These are phyloP conservation scores for Verticillium dahliae DNA, from an alignment of 2,329 filamentous ascomycete species.

Conservation along the genomic window DNA sequence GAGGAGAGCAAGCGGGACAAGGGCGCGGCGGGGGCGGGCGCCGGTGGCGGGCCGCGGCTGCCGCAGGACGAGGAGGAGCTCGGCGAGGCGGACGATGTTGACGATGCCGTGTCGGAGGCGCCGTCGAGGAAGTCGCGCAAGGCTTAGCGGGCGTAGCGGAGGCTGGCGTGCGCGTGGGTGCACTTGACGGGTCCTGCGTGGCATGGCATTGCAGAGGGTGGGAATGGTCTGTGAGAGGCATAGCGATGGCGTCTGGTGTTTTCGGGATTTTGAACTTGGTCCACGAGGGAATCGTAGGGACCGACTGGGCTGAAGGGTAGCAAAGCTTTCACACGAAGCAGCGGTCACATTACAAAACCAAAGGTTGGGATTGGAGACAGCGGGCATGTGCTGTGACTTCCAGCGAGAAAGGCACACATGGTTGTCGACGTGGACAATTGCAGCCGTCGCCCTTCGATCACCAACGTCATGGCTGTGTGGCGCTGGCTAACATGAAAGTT, in stretches of 20 bases:
- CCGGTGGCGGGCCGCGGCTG: constrained; percentile 16
- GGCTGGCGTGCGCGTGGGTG: not conserved
- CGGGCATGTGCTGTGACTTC: too few species aligned
- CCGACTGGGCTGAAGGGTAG: not conserved
- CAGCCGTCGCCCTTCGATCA: too few species aligned
- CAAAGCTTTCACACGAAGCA: not conserved
- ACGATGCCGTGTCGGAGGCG: constrained; percentile 20
- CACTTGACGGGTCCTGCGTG: not conserved
- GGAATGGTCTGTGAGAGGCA: not conserved
- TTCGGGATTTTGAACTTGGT: not conserved
- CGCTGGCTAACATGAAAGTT: too few species aligned
- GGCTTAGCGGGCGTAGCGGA: not conserved
- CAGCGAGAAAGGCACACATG: too few species aligned
- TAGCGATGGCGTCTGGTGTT: not conserved
- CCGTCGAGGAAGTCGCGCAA: constrained; percentile 9
- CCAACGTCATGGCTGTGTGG: too few species aligned
- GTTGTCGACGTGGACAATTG: too few species aligned
- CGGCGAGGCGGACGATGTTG: constrained; percentile 46
- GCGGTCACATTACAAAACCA: not conserved
- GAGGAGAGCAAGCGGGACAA: constrained; percentile 32
- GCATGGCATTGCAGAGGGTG: not conserved
- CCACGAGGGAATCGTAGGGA: not conserved
- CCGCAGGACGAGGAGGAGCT: constrained; percentile 40
- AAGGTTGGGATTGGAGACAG: not conserved
- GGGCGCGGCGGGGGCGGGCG: constrained; percentile 12